Percentiles rank a stretch among this genome's conserved stretches.
These are phyloP conservation scores for Aspergillus heteromorphus DNA, from an alignment of 495 filamentous ascomycete genomes.

Conservation along the genomic window DNA sequence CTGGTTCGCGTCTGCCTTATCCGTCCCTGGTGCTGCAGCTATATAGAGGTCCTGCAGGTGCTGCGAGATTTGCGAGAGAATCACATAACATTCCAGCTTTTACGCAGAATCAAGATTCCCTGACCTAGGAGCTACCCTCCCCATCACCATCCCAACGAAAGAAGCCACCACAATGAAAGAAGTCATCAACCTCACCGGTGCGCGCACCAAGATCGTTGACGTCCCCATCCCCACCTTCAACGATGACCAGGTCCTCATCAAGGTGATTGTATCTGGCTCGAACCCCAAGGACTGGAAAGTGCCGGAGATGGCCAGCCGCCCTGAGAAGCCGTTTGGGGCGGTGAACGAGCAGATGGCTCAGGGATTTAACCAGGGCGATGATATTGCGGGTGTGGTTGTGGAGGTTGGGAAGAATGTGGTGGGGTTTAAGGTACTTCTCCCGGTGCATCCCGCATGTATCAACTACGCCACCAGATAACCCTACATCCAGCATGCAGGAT, in stretches of 20 bases:
- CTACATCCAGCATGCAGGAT: no score
- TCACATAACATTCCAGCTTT: no score
- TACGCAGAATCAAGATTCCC: not conserved
- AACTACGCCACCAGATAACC: no score
- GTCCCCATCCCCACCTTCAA: slow-evolving; percentile 51
- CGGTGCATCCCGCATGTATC: no score
- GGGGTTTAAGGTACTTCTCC: slow-evolving; percentile 45
- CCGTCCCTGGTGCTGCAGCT: no score
- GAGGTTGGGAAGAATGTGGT: slow-evolving; percentile 53
- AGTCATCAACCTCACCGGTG: slow-evolving; percentile 13
- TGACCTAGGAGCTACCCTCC: not conserved
- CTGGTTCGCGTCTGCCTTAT: no score
- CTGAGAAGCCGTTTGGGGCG: slow-evolving; percentile 12
- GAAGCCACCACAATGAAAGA: slow-evolving; percentile 11
- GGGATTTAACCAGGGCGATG: slow-evolving; percentile 57
- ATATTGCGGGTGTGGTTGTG: slow-evolving; percentile 64
- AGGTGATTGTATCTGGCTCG: slow-evolving; percentile 61
- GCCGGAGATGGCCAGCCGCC: slow-evolving; percentile 18
- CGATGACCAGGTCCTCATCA: slow-evolving; percentile 62
- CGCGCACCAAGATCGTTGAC: slow-evolving; percentile 11
- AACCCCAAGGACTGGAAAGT: slow-evolving; percentile 79
- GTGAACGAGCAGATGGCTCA: not conserved
- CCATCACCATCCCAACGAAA: not conserved
- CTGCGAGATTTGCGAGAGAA: no score
- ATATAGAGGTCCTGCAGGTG: no score